Conservation (phyloP, 306 rosid genomes). For the Cicer arietinum region DNA sequence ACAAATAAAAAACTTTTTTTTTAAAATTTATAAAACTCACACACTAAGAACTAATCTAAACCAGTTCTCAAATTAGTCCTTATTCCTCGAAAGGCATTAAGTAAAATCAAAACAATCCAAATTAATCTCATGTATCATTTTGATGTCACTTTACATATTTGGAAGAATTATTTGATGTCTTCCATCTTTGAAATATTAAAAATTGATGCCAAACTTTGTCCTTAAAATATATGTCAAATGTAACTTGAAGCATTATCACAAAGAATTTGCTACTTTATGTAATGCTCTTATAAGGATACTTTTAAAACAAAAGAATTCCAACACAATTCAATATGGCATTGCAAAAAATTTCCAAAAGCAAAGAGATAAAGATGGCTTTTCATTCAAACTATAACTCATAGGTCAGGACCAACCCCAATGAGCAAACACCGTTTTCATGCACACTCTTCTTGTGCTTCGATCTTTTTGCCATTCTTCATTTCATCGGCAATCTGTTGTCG, state of each 20-base stretch:
- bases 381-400: not conserved
- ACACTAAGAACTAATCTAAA: no score
- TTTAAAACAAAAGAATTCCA: no score
- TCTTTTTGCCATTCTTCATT: constrained; percentile 55
- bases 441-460: constrained; percentile 52
- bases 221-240: no score
- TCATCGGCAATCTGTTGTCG: constrained; percentile 53
- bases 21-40: no score
- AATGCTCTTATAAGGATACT: no score
- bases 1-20: no score
- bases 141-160: not conserved
- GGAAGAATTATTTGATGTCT: not conserved
- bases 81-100: not conserved
- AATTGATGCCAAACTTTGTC: not conserved
- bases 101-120: no score
- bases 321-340: no score
- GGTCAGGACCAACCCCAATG: constrained; percentile 21
- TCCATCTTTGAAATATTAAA: not conserved
- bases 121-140: not conserved
- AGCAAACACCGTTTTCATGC: constrained; percentile 47
- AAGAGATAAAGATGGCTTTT: constrained; percentile 19
- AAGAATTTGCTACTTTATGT: no score
- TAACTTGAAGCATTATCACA: no score
- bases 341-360: constrained; percentile 1
- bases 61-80: not conserved